These are phyloP conservation scores for Nematocida minor DNA, from an alignment of 371 early-diverging fungal species.

Conservation along the genomic window DNA sequence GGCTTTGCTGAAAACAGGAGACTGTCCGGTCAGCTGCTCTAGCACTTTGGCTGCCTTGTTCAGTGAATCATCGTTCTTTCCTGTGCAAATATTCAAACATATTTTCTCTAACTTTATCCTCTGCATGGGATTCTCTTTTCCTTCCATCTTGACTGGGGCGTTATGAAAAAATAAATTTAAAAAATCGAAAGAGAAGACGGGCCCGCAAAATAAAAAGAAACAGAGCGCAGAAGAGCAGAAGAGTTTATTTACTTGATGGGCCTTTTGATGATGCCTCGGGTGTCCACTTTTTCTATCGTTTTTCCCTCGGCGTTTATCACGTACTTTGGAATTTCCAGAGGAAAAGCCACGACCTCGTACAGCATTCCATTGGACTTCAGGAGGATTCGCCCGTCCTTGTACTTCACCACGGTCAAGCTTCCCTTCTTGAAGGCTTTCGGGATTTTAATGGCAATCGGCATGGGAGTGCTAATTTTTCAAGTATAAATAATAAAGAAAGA, in stretches of 20 bases:
- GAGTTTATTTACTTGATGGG: neutral
- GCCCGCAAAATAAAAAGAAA: neutral
- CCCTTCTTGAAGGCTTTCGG: slow-evolving; percentile 5
- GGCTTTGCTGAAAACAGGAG: slow-evolving; percentile 96
- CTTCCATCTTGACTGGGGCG: slow-evolving; percentile 20
- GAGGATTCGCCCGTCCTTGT: slow-evolving; percentile 1
- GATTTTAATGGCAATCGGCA: slow-evolving; percentile 32
- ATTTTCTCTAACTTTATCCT: slow-evolving; percentile 95
- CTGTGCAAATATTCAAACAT: slow-evolving; percentile 94
- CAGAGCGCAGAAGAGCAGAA: neutral
- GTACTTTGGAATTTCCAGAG: slow-evolving; percentile 33
- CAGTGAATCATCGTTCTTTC: slow-evolving; percentile 94
- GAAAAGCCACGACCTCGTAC: neutral
- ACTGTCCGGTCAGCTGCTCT: slow-evolving; percentile 97
- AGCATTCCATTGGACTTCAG: neutral
- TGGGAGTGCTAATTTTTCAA: neutral
- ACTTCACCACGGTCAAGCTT: neutral
- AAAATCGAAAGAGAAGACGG: neutral
- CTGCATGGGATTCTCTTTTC: slow-evolving; percentile 77
- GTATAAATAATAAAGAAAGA: neutral
- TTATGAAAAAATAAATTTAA: slow-evolving; percentile 40
- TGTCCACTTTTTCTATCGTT: neutral
- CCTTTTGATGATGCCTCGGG: slow-evolving; percentile 17
- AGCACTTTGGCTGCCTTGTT: slow-evolving; percentile 99
- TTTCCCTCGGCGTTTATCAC: slow-evolving; percentile 16